Percentiles rank a stretch among this genome's conserved stretches.
Conservation (phyloP, 768 basidiomycete species). For the Pleurotus giganteus region DNA sequence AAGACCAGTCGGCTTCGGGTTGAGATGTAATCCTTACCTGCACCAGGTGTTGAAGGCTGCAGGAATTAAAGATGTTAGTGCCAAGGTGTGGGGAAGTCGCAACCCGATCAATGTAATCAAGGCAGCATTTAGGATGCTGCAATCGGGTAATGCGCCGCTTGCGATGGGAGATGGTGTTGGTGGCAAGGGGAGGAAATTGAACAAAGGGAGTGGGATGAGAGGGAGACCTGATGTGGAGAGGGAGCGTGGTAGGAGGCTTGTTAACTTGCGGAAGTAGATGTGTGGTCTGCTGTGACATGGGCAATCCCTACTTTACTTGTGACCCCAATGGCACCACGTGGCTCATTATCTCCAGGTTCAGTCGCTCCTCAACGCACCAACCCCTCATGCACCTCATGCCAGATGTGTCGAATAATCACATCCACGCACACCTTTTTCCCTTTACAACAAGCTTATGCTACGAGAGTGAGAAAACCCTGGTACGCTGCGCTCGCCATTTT, state of each 20-base stretch:
- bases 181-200: slow-evolving; percentile 63
- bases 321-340: too few species aligned
- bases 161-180: slow-evolving; percentile 83
- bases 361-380: too few species aligned
- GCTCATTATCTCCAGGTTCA: too few species aligned
- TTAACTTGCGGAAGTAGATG: slow-evolving; percentile 56
- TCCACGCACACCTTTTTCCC: too few species aligned
- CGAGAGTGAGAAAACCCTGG: too few species aligned
- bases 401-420: too few species aligned
- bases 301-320: too few species aligned
- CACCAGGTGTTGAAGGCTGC: slow-evolving; percentile 91
- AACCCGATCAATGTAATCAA: slow-evolving; percentile 88
- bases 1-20: slow-evolving; percentile 86
- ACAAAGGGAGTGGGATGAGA: slow-evolving; percentile 73
- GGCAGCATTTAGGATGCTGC: slow-evolving; percentile 76
- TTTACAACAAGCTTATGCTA: too few species aligned
- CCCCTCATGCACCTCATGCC: too few species aligned
- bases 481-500: too few species aligned
- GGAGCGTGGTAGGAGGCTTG: slow-evolving; percentile 76
- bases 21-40: slow-evolving; percentile 84
- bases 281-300: not conserved
- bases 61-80: slow-evolving; percentile 92
- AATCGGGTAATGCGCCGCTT: slow-evolving; percentile 77
- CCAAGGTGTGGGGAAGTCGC: slow-evolving; percentile 92
- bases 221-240: slow-evolving; percentile 73